Percentiles rank a stretch among this genome's conserved stretches.
These are phyloP conservation scores for Falciphora oryzae DNA, from an alignment of 2,329 filamentous ascomycete species.

Conservation along the genomic window DNA sequence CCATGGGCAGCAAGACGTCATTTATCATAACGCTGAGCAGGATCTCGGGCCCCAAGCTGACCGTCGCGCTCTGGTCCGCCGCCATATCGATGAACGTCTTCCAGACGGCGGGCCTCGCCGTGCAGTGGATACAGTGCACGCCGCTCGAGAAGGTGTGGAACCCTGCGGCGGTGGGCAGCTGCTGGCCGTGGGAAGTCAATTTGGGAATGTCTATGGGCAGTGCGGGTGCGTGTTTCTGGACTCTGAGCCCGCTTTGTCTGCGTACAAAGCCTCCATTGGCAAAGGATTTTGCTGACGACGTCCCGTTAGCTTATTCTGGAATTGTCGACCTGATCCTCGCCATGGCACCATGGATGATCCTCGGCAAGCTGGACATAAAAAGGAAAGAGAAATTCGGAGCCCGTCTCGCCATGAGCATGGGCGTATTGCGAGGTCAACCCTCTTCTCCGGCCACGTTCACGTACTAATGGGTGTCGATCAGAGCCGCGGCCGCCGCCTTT, in stretches of 20 bases:
- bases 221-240: background rate
- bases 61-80: constrained; percentile 20
- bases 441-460: background rate
- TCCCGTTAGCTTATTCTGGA: background rate
- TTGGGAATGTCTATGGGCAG: background rate
- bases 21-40: constrained; percentile 31
- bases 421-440: background rate
- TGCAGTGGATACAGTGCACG: constrained; percentile 25
- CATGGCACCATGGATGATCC: background rate
- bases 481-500: constrained; percentile 12
- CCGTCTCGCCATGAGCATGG: constrained; percentile 2
- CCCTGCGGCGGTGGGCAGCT: constrained; percentile 17
- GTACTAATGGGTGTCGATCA: background rate
- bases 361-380: background rate
- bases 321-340: background rate
- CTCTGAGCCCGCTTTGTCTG: no score
- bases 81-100: constrained; percentile 27
- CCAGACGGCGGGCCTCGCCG: constrained; percentile 20
- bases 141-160: constrained; percentile 24
- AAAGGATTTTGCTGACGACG: background rate
- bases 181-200: constrained; percentile 19
- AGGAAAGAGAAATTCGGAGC: background rate
- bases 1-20: constrained; percentile 31
- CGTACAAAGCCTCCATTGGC: background rate
- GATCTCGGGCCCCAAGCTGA: constrained; percentile 16